Evolutionary conservation across 2,329 filamentous ascomycete species (phyloP).

Genomic region (Cadophora sp.): DNA sequence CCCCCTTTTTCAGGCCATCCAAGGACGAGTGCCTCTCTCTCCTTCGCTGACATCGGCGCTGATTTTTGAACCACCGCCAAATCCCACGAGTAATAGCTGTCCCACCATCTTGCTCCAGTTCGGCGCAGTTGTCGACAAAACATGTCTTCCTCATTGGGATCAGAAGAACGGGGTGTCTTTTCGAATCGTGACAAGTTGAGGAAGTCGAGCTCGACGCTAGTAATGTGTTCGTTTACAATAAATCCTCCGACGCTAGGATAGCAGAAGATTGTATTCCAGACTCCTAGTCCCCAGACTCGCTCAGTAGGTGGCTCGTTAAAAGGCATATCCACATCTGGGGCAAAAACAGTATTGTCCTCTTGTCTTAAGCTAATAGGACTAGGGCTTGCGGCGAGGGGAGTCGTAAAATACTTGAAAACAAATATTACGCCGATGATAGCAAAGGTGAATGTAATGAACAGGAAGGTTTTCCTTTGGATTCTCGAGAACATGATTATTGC

Average conservation of each 20-base stretch:
- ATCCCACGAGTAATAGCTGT: not conserved
- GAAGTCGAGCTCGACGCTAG: not conserved
- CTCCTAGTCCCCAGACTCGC: not conserved
- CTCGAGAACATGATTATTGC: too few relatives aligned
- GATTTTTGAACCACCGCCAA: not conserved
- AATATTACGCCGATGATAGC: not conserved
- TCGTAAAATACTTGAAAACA: not conserved
- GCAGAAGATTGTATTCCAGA: slow-evolving; percentile 1
- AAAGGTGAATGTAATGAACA: not conserved
- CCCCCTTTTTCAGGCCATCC: slow-evolving; percentile 11
- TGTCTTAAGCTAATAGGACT: not conserved
- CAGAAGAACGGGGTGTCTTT: not conserved
- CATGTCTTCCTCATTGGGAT: not conserved
- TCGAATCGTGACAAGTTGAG: not conserved
- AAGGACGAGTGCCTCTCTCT: slow-evolving; percentile 7
- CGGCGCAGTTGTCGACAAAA: not conserved
- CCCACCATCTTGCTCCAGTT: not conserved
- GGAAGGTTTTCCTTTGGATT: not conserved
- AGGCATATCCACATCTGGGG: not conserved
- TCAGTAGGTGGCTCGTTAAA: not conserved
- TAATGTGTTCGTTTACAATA: not conserved
- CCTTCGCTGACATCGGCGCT: not conserved
- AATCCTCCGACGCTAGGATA: not conserved
- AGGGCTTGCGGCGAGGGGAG: not conserved
- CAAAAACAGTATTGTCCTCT: not conserved